These are phyloP conservation scores for Crataegus laevigata DNA, from an alignment of 306 rosid genomes.

Conservation along the genomic window DNA sequence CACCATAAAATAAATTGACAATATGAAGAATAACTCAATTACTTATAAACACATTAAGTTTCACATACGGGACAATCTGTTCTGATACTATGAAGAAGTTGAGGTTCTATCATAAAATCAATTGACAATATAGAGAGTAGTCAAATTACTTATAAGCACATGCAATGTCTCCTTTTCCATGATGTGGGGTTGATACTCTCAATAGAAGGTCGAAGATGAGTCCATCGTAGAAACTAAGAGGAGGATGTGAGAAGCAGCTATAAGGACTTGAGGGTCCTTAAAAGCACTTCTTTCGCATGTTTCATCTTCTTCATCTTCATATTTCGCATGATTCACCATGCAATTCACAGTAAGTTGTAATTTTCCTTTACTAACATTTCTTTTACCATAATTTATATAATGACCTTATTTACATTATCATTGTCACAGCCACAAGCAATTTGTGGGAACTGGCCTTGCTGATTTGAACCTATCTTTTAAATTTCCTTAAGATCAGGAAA, in stretches of 20 bases:
- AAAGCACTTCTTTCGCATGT: neutral
- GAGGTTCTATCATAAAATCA: too few relatives aligned
- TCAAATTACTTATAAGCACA: too few relatives aligned
- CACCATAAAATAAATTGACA: too few relatives aligned
- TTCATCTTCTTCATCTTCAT: neutral
- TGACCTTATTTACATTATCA: conserved; percentile 63
- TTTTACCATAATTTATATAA: conserved; percentile 30
- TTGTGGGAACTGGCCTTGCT: too few relatives aligned
- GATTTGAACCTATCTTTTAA: conserved; percentile 25
- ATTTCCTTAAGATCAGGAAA: too few relatives aligned
- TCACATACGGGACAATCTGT: too few relatives aligned
- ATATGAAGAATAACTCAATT: too few relatives aligned
- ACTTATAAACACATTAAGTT: too few relatives aligned
- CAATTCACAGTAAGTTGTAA: neutral
- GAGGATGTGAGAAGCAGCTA: neutral
- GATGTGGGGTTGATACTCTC: too few relatives aligned
- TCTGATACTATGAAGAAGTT: too few relatives aligned
- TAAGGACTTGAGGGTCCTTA: neutral
- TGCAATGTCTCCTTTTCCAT: too few relatives aligned
- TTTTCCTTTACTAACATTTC: conserved; percentile 13
- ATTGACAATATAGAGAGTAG: too few relatives aligned
- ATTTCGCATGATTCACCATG: neutral
- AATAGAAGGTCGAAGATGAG: neutral
- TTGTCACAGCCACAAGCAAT: conserved; percentile 12
- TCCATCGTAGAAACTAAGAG: neutral